Evolutionary conservation across 2,329 filamentous ascomycete genomes (phyloP).

Genomic region (Ceratocystis eucalypticola): DNA sequence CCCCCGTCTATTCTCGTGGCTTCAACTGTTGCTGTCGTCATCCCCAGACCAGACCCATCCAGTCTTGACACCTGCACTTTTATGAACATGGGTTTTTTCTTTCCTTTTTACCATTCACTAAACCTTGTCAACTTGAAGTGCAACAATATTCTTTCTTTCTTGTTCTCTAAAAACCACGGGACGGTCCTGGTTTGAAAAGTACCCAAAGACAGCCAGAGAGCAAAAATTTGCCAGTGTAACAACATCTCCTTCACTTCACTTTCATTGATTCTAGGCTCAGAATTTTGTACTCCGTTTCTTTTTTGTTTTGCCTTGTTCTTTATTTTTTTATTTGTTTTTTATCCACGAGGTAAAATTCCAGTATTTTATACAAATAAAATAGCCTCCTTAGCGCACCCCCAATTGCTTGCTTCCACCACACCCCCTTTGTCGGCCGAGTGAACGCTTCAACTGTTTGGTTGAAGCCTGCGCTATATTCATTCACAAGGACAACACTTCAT

Average conservation of each 20-base stretch:
- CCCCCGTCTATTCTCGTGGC: too few species aligned
- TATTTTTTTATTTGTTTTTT: not conserved
- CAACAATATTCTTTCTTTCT: too few species aligned
- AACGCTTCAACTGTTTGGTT: not conserved
- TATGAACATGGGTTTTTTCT: not conserved
- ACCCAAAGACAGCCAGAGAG: not conserved
- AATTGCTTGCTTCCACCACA: too few species aligned
- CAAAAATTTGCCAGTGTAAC: not conserved
- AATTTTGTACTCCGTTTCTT: not conserved
- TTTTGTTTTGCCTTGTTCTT: not conserved
- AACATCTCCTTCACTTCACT: not conserved
- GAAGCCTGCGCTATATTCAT: not conserved
- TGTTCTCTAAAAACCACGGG: not conserved
- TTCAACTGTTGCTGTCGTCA: not conserved
- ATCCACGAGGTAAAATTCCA: not conserved
- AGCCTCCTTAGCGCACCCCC: not conserved
- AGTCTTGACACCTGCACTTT: not conserved
- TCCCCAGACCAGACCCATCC: not conserved
- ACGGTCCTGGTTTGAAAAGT: not conserved
- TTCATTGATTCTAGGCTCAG: too few species aligned
- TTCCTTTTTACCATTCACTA: not conserved
- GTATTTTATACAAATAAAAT: not conserved
- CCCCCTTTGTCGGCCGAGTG: not conserved
- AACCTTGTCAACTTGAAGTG: not conserved
- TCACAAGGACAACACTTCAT: not conserved